Percentiles rank a stretch among this genome's conserved stretches.
These are phyloP conservation scores for Starmera caribaea DNA, from an alignment of 805 yeast genomes.

Conservation along the genomic window DNA sequence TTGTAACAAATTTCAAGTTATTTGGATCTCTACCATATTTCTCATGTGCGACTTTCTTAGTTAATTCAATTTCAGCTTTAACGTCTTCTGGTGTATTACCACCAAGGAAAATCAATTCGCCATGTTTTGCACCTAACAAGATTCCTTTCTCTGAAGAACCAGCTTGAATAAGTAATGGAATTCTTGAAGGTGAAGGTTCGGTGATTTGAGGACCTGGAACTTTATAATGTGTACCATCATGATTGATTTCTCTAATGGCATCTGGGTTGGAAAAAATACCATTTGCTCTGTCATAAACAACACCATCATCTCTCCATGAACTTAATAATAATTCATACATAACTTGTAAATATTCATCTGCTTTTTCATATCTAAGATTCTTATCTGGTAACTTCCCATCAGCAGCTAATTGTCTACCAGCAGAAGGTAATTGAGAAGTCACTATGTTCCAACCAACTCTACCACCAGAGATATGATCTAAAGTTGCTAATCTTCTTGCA, in stretches of 20 bases:
- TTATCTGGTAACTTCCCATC: slow-evolving; percentile 25
- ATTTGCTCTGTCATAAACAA: slow-evolving; percentile 11
- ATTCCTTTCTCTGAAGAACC: slow-evolving; percentile 30
- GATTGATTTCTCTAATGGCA: slow-evolving; percentile 26
- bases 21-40: slow-evolving; percentile 25
- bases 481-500: slow-evolving; percentile 29
- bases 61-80: slow-evolving; percentile 19
- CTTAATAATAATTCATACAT: slow-evolving; percentile 27
- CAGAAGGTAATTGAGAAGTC: slow-evolving; percentile 30
- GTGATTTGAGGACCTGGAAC: slow-evolving; percentile 31
- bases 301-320: slow-evolving; percentile 31
- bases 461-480: slow-evolving; percentile 31
- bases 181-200: slow-evolving; percentile 31
- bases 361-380: slow-evolving; percentile 28
- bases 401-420: slow-evolving; percentile 27
- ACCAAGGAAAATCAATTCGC: slow-evolving; percentile 30
- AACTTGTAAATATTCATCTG: slow-evolving; percentile 31
- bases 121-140: slow-evolving; percentile 31
- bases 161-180: slow-evolving; percentile 33
- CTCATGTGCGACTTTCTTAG: slow-evolving; percentile 22
- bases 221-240: slow-evolving; percentile 26
- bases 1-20: slow-evolving; percentile 26
- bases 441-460: slow-evolving; percentile 36
- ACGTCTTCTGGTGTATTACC: slow-evolving; percentile 21
- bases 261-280: slow-evolving; percentile 27